Base-by-base conservation (phyloP, 371 early-diverging fungal species). In the Actinomortierella wolfii region DNA sequence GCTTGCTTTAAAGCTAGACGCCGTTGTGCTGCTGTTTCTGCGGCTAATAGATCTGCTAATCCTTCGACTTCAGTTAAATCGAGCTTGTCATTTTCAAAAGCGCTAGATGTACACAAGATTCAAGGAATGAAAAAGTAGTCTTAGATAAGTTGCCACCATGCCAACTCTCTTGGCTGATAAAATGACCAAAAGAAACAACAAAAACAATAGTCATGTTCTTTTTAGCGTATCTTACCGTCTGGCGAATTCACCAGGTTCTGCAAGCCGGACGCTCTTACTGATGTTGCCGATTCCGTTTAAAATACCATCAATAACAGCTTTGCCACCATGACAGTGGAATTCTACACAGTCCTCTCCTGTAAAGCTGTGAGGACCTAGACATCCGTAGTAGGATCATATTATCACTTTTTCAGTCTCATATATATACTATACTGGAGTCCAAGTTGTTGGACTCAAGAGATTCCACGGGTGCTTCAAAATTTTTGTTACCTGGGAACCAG, bases 321-420 rank as follows among this genome's bases (percentile, higher is more conserved):
- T 82, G 7, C 93, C 92, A 21, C 94, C 94, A 67, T 93, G 94
- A 15, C 89, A 78, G 55, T 93, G 93, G 21, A 93, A 78, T 57
- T 93, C 94, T 3, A 86, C 91, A 29, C 82, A 83, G 63, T 93
- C 91, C 53, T 94, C 91, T 15, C 94, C 93, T 0, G 94, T 94
- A 55, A 87, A 94, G 20, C 91, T 91, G 24, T 79, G 75, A 0
- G 93, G 94, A 0, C 83, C 87, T 75, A 61, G 24, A 26, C 17
- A 25, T 48, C 48, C 51, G 25, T 42, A n/a, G 29, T 28, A 39
- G 44, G 26, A 18, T 34, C 49, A 45, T 45, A 15, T 28, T n/a
- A 13, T 3, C 34, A 42, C 25, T 18, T 4, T 28, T 26, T 14
- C 8, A 50, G 1, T 26, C n/a, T 54, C 29, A 40, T 4, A 40